Conservation (phyloP, 2,329 filamentous ascomycete species). For the Epichloe elymi region DNA sequence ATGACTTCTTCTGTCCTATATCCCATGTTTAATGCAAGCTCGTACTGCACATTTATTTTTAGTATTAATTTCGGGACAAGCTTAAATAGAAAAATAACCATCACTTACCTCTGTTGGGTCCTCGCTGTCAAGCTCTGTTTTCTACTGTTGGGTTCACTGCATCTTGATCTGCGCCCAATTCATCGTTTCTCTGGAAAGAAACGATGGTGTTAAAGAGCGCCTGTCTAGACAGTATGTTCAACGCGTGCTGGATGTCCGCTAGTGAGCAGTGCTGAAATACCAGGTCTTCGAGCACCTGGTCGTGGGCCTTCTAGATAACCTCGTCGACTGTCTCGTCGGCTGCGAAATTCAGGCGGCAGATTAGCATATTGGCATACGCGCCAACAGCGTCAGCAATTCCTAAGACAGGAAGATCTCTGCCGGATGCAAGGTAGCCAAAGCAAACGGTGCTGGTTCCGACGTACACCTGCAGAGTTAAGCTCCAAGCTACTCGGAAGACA, state of each 20-base stretch:
- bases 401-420: conserved; percentile 4
- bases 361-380: conserved; percentile 6
- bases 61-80: no score
- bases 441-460: conserved; percentile 4
- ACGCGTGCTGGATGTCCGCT: conserved; percentile 28
- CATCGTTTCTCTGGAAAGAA: conserved; percentile 15
- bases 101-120: no score
- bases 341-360: conserved; percentile 13
- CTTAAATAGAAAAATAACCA: no score
- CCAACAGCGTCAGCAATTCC: conserved; percentile 4
- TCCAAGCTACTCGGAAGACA: conserved; percentile 5
- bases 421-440: conserved; percentile 7
- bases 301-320: conserved; percentile 18
- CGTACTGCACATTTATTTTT: no score
- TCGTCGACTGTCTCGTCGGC: not conserved
- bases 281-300: conserved; percentile 31
- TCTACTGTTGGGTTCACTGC: no score
- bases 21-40: no score
- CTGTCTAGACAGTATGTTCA: conserved; percentile 9
- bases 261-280: conserved; percentile 36
- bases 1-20: no score
- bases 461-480: conserved; percentile 6
- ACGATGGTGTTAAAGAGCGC: conserved; percentile 20
- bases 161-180: not conserved
- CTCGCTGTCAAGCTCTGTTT: no score